Evolutionary conservation across 2,329 filamentous ascomycete species (phyloP), one percentile per base, ranked within the genome.

Genomic region (Aspergillus costaricaensis): DNA sequence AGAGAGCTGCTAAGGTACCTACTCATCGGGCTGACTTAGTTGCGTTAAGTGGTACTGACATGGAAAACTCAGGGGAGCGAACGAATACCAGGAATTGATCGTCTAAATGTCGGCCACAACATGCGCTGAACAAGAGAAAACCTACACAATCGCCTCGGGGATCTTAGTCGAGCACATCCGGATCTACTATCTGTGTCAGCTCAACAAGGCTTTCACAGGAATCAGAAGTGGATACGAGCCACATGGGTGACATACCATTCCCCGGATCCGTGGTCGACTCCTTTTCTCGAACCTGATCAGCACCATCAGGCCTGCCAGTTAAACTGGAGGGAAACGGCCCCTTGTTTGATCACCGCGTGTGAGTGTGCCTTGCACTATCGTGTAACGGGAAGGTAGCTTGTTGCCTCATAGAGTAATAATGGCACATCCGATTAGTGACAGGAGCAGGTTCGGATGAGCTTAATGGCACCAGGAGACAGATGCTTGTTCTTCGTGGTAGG

Each of bases 151-250:
- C 25, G 25, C 14, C 10, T 44, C 19, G 19, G 19, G n/a, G 21
- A 5, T 17, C 51, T 41, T 7, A 15, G 8, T 30, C 14, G 5
- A 25, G 14, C 39, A 23, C 4, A 15, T 5, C 19, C 51, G 39
- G 21, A n/a, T 23, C 32, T 25, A 25, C 15, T 39, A 17, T 41
- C 12, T 27, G 6, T 19, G 36, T 41, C 51, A 43, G 32, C 36
- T 53, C 36, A 5, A 53, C 51, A 27, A 39, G 51, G 32, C 30
- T 15, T 17, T 21, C 32, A 23, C 25, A 17, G 32, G 21, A 25
- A 53, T 39, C 36, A 17, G 21, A n/a, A 53, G 51, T 53, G 51
- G 51, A 27, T 53, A 53, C 39, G 10, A 32, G 27, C 52, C 52
- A 55, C 52, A 55, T 53, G 51, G 32, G 21, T 27, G 51, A n/a